Base-by-base conservation (phyloP, 1,139 yeast species). In the Nadsonia starkeyi-henricii region DNA sequence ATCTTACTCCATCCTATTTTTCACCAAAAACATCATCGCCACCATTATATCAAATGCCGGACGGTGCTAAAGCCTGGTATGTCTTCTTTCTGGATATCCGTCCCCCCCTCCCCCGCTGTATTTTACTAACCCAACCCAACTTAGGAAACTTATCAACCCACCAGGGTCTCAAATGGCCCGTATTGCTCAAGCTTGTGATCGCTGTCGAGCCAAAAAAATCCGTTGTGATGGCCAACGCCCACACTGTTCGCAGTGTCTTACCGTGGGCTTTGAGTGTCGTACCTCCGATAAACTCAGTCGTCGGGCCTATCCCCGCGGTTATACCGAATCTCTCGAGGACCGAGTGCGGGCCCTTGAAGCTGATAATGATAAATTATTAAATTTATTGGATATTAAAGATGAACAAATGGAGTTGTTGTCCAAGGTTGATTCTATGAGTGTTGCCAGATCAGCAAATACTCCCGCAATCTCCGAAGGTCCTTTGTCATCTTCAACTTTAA, bases 131-230 rank as follows among this genome's bases (percentile, higher is more conserved):
- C 42, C 20, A n/a, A n/a, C n/a, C n/a, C n/a, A n/a, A n/a, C 42
- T 5, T 46, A 62, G 66, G 68, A 80, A 78, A 57, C 78, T 80
- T 49, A 81, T 81, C 48, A 75, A 74, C 58, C 73, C 81, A 2
- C 83, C 82, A 1, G 85, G 85, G 1, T 65, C 78, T 19, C 67
- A 69, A 39, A 64, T 69, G 1, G 75, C 75, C 50, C 65, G 88
- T 52, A 78, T 79, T 19, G 88, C 93, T 0, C 95, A 85, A 58
- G 94, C 95, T 0, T 85, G 95, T 64, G 95, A 85, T 60, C 64
- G 95, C 48, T 85, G 95, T 59, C 68, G 95, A 47, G 83, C 88
- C 45, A 85, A 85, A 62, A 85, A 85, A 55, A 78, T 81, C 39
- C 74, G 78, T 51, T 81, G 88, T 65, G 85, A 80, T 55, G 85